A percentile compares a stretch with the other conserved stretches of the same genome.
Conservation (phyloP, 208 protist genomes). For the Trypanosoma boissoni region DNA sequence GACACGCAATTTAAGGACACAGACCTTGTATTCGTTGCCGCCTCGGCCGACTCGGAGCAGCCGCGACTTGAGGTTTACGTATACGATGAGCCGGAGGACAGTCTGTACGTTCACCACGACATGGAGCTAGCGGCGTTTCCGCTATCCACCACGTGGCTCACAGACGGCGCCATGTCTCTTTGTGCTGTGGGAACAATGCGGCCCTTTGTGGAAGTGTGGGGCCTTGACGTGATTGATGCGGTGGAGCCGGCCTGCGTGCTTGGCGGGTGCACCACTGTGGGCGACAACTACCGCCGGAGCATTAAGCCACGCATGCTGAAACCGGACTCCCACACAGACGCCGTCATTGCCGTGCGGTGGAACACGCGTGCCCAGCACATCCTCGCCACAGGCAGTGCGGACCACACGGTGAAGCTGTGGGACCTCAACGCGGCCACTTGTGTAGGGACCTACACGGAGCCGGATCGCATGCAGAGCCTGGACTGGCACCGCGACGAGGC, state of each 20-base stretch:
- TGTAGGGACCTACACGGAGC: constrained; percentile 90
- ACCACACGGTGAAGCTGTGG: constrained; percentile 96
- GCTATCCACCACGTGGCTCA: constrained; percentile 93
- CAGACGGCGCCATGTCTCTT: constrained; percentile 89
- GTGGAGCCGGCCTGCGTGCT: constrained; percentile 91
- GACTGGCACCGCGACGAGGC: constrained; percentile 86
- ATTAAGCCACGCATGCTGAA: constrained; percentile 53
- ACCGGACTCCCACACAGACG: constrained; percentile 90
- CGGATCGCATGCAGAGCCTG: constrained; percentile 91
- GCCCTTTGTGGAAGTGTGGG: constrained; percentile 97
- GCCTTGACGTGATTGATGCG: constrained; percentile 96
- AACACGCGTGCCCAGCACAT: constrained; percentile 91
- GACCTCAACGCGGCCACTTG: constrained; percentile 84
- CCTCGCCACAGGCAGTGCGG: constrained; percentile 93
- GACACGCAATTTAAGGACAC: constrained; percentile 92
- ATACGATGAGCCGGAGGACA: constrained; percentile 95
- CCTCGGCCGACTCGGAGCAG: constrained; percentile 60
- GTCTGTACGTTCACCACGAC: constrained; percentile 97
- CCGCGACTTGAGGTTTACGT: constrained; percentile 92
- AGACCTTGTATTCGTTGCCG: constrained; percentile 75
- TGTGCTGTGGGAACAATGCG: constrained; percentile 96
- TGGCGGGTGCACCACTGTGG: constrained; percentile 67
- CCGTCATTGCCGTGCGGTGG: constrained; percentile 95
- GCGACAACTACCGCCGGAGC: constrained; percentile 78
- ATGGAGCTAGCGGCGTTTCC: constrained; percentile 93